phyloP scores from a whole-genome alignment of 495 filamentous ascomycete genomes.

The Talaromyces borbonicus region DNA sequence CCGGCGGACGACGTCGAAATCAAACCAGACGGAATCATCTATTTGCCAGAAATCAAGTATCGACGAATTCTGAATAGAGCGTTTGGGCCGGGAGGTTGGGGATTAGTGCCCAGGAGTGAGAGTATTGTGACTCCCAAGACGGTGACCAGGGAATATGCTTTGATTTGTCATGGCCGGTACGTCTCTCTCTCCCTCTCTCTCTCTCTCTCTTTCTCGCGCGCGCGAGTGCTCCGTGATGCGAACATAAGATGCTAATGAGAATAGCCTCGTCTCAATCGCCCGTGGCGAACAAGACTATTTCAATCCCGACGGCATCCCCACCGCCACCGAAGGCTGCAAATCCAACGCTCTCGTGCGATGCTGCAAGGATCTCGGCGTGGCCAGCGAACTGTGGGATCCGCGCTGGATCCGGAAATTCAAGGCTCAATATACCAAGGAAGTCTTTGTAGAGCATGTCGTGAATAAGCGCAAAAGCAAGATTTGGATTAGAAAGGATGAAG shows the following conservation, averaged over 20 bases:
- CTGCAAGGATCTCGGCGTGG: slow-evolving; percentile 95
- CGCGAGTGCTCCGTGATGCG: no score
- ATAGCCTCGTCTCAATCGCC: slow-evolving; percentile 79
- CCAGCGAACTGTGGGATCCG: slow-evolving; percentile 94
- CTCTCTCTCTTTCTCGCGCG: not conserved
- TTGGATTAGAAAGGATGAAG: slow-evolving; percentile 77
- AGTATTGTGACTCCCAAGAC: slow-evolving; percentile 79
- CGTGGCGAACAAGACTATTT: slow-evolving; percentile 96
- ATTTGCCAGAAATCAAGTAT: slow-evolving; percentile 98
- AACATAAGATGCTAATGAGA: not conserved
- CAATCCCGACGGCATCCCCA: slow-evolving; percentile 84
- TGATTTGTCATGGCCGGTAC: slow-evolving; percentile 82
- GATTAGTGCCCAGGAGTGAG: slow-evolving; percentile 81
- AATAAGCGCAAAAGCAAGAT: slow-evolving; percentile 86
- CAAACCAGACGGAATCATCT: slow-evolving; percentile 93
- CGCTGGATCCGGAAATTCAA: slow-evolving; percentile 71
- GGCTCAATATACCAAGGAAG: slow-evolving; percentile 60
- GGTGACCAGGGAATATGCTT: slow-evolving; percentile 90
- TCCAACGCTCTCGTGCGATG: slow-evolving; percentile 94
- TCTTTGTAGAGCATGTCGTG: slow-evolving; percentile 69
- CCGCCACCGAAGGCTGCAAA: slow-evolving; percentile 92
- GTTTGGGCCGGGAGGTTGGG: slow-evolving; percentile 95
- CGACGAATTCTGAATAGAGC: slow-evolving; percentile 80
- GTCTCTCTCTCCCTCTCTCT: slow-evolving; percentile 19
- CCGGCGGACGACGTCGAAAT: slow-evolving; percentile 77